Base-by-base conservation (phyloP, 2,329 filamentous ascomycete species). In the Orbilia quercus region DNA sequence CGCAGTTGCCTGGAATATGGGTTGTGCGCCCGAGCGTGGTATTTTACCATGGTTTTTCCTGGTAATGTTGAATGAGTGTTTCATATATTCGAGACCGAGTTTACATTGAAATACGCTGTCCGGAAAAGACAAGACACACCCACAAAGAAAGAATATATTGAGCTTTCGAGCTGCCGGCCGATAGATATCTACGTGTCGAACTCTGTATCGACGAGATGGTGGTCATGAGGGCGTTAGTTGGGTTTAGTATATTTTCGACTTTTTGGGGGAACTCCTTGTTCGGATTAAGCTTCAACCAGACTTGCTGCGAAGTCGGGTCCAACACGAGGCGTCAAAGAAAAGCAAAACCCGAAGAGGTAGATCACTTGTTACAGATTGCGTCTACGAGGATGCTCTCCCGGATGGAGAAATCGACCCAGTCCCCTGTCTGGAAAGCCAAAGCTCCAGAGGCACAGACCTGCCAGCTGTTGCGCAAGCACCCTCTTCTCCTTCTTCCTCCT, bases 71-170 rank as follows among this genome's bases (percentile, higher is more conserved):
- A 62, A 51, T 22, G 18, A 25, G 25, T 7, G 2, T 11, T 25
- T n/a, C 34, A 40, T 67, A 59, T 67, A 67, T 59, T 31, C 58
- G 63, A 67, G 44, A 67, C 63, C 22, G 53, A 45, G 53, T 47
- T 28, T 38, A 18, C 44, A 51, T 45, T n/a, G n/a, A 25, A 36
- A 11, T 23, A 42, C 28, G 47, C 40, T 59, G 44, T 54, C 47
- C 64, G 47, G 55, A 55, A 50, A 48, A 16, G n/a, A n/a, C n/a
- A n/a, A n/a, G n/a, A n/a, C n/a, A n/a, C n/a, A n/a, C n/a, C n/a
- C n/a, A n/a, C n/a, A n/a, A n/a, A n/a, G n/a, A n/a, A n/a, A n/a
- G n/a, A n/a, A n/a, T n/a, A n/a, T n/a, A n/a, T n/a, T 2, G 44
- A 12, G 34, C 22, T 23, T 54, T 22, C n/a, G 31, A 31, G n/a